A percentile compares a stretch with the other conserved stretches of the same genome.
These are phyloP conservation scores for Litchi chinensis DNA, from an alignment of 345 rosid species.

Conservation along the genomic window DNA sequence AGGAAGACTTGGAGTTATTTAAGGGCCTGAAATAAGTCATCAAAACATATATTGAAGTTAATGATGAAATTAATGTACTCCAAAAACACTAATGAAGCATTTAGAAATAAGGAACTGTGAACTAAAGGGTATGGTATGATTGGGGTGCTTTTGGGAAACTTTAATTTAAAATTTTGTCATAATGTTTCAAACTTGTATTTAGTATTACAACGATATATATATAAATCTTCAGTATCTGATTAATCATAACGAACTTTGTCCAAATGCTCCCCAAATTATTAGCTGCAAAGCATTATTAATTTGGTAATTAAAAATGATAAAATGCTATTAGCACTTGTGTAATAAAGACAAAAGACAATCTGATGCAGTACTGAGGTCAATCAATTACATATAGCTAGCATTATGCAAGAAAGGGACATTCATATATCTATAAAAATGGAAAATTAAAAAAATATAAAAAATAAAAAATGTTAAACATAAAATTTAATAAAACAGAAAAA, in stretches of 20 bases:
- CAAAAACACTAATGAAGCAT: background rate
- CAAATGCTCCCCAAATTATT: constrained; percentile 9
- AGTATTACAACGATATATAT: background rate
- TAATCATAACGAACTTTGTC: constrained; percentile 16
- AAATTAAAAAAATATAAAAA: background rate
- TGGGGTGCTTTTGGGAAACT: background rate
- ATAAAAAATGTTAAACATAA: background rate
- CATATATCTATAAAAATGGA: constrained; percentile 15
- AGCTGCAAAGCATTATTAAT: constrained; percentile 26
- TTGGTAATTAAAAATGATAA: constrained; percentile 21
- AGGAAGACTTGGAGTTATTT: constrained; percentile 14
- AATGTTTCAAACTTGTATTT: constrained; percentile 6
- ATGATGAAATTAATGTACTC: background rate
- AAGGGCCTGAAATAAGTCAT: constrained; percentile 36
- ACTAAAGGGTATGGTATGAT: background rate
- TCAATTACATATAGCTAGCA: constrained; percentile 27
- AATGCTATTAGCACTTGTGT: constrained; percentile 25
- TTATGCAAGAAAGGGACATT: constrained; percentile 34
- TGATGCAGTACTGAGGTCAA: constrained; percentile 31
- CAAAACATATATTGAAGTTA: background rate
- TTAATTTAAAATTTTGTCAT: background rate
- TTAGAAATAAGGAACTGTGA: constrained; percentile 1
- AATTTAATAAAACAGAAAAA: constrained; percentile 20
- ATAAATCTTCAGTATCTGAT: background rate
- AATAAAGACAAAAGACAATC: constrained; percentile 41